Percentiles rank a stretch among this genome's conserved stretches.
Evolutionary conservation across 1,284 basidiomycete genomes (phyloP).

Genomic region (Phlebopus sp.): DNA sequence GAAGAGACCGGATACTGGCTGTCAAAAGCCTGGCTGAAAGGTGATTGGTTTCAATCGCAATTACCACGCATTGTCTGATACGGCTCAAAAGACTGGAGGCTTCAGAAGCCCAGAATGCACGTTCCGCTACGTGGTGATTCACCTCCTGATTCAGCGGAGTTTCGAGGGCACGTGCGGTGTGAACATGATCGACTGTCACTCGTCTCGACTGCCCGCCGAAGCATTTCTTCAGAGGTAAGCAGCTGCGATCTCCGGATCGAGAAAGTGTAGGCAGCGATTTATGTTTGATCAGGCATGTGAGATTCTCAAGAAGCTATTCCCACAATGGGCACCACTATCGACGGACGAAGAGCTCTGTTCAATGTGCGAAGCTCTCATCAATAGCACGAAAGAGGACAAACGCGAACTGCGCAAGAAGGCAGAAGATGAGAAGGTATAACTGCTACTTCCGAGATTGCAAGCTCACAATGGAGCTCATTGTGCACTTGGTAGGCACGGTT

Average conservation of each 20-base stretch:
- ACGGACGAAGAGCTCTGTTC: conserved; percentile 53
- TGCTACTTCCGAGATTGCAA: not conserved
- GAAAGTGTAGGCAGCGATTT: conserved; percentile 14
- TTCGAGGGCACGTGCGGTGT: conserved; percentile 58
- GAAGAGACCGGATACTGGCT: conserved; percentile 62
- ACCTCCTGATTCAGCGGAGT: conserved; percentile 58
- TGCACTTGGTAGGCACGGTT: conserved; percentile 48
- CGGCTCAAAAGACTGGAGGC: conserved; percentile 59
- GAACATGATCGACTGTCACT: conserved; percentile 62
- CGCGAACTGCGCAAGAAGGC: conserved; percentile 56
- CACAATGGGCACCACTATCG: conserved; percentile 57
- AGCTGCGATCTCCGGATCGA: conserved; percentile 5
- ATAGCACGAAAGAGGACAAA: conserved; percentile 56
- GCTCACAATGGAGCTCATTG: conserved; percentile 16
- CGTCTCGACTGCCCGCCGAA: conserved; percentile 51
- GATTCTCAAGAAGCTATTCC: conserved; percentile 57
- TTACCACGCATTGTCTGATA: conserved; percentile 6
- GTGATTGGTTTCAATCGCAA: conserved; percentile 35
- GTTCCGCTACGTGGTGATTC: conserved; percentile 52
- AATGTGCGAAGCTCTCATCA: conserved; percentile 55
- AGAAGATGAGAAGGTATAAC: conserved; percentile 69
- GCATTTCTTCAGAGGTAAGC: conserved; percentile 57
- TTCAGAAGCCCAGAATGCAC: conserved; percentile 74
- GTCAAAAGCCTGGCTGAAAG: conserved; percentile 75
- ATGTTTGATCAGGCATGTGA: conserved; percentile 46